Evolutionary conservation across 345 rosid species (phyloP), one percentile per base, ranked within the genome.

Genomic region (Triadica sebifera): DNA sequence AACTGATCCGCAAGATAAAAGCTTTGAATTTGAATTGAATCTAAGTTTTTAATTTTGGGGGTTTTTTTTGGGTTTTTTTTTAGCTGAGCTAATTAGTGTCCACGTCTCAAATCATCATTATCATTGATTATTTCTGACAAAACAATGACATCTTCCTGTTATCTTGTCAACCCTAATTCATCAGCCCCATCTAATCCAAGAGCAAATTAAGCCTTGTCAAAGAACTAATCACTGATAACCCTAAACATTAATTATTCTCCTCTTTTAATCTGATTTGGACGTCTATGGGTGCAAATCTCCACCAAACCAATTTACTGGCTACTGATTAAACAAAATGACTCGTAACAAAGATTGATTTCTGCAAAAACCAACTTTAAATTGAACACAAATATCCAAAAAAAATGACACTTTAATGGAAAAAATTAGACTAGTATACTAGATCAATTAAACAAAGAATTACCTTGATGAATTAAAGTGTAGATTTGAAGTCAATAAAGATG

Each of bases 221-320:
- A 77, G 53, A 66, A 25, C 47, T 53, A 70, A 77, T 74, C 63
- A 77, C 71, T 7, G 41, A 65, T 19, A 80, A 65, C 45, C 43
- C 43, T 66, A 43, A 67, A 71, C 22, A 82, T 49, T 70, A 43
- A 7, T 43, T 1, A 60, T 50, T 62, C 57, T 53, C 25, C 67
- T 57, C 41, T 49, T 20, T 59, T 66, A 39, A 49, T 75, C 59
- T 72, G 82, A 77, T 63, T 69, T 73, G 50, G 84, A 85, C 84
- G 67, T 75, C 75, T 29, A 67, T 68, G 55, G 78, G 80, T 67
- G 84, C 81, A 77, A 73, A 77, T 70, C 84, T 86, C n/a, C n/a
- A 82, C 86, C 79, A 77, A 77, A 82, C 75, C 79, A 72, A 20
- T 77, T 71, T 84, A n/a, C n/a, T n/a, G n/a, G n/a, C 47, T 70